Percentiles rank a stretch among this genome's conserved stretches.
These are phyloP conservation scores for Solanum hybrid DNA, from an alignment of 305 asterid species.

Conservation along the genomic window DNA sequence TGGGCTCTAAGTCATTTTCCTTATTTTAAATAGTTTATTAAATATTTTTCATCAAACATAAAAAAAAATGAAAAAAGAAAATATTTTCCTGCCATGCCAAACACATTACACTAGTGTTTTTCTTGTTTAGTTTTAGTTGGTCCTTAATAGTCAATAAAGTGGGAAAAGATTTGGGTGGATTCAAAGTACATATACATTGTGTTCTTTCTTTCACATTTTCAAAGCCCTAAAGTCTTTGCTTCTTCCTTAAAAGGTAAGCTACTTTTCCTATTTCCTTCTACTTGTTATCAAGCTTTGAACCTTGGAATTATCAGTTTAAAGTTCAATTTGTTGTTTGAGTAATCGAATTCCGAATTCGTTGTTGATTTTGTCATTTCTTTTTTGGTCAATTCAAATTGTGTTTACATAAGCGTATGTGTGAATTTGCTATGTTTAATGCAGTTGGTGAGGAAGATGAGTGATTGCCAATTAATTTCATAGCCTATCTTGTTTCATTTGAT, in stretches of 20 bases:
- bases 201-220: neutral
- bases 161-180: neutral
- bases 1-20: neutral
- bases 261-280: neutral
- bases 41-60: neutral
- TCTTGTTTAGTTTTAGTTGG: neutral
- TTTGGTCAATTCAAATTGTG: neutral
- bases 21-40: neutral
- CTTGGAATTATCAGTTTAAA: neutral
- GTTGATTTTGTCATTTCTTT: neutral
- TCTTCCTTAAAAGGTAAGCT: neutral
- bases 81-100: neutral
- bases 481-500: neutral
- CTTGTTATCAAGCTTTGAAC: neutral
- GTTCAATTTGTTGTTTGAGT: neutral
- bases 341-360: neutral
- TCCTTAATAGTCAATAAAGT: neutral
- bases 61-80: neutral
- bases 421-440: neutral
- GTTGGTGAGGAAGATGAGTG: neutral
- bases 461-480: neutral
- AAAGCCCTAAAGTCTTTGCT: neutral
- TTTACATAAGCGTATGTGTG: too few relatives aligned
- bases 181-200: neutral
- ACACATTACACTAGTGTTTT: neutral